Percentiles rank a stretch among this genome's conserved stretches.
Conservation (phyloP, 805 yeast species). For the Ogataea methanolica region DNA sequence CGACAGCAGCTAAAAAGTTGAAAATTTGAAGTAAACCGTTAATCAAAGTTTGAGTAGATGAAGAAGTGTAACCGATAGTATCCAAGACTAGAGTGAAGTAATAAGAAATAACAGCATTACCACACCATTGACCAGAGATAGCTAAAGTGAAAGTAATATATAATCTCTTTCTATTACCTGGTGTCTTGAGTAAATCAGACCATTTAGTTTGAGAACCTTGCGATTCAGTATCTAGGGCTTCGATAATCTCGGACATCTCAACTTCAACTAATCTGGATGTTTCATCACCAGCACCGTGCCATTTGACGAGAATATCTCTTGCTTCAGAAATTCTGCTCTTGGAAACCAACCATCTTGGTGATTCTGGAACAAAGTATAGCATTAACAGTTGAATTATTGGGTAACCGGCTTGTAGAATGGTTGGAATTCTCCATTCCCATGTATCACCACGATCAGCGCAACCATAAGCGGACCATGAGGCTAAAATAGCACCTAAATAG, state of each 20-base stretch:
- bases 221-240: slow-evolving; percentile 32
- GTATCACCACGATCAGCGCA: slow-evolving; percentile 27
- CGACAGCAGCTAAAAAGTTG: slow-evolving; percentile 33
- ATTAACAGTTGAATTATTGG: slow-evolving; percentile 38
- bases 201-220: slow-evolving; percentile 24
- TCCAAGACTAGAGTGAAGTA: slow-evolving; percentile 40
- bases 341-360: slow-evolving; percentile 38
- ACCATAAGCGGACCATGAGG: slow-evolving; percentile 45
- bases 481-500: slow-evolving; percentile 42
- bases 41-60: slow-evolving; percentile 40
- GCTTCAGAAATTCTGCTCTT: slow-evolving; percentile 35
- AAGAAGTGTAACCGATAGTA: slow-evolving; percentile 47
- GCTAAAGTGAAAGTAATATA: slow-evolving; percentile 26
- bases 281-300: slow-evolving; percentile 26
- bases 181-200: slow-evolving; percentile 31
- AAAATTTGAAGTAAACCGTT: slow-evolving; percentile 46
- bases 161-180: slow-evolving; percentile 34
- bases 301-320: slow-evolving; percentile 2
- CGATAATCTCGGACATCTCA: slow-evolving; percentile 33
- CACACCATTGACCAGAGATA: slow-evolving; percentile 35
- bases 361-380: slow-evolving; percentile 37
- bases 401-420: slow-evolving; percentile 44
- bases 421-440: slow-evolving; percentile 54
- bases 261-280: slow-evolving; percentile 30
- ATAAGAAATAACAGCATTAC: slow-evolving; percentile 43